These are phyloP conservation scores for Candida buenavistaensis DNA, from an alignment of 1,139 yeast species.

Conservation along the genomic window DNA sequence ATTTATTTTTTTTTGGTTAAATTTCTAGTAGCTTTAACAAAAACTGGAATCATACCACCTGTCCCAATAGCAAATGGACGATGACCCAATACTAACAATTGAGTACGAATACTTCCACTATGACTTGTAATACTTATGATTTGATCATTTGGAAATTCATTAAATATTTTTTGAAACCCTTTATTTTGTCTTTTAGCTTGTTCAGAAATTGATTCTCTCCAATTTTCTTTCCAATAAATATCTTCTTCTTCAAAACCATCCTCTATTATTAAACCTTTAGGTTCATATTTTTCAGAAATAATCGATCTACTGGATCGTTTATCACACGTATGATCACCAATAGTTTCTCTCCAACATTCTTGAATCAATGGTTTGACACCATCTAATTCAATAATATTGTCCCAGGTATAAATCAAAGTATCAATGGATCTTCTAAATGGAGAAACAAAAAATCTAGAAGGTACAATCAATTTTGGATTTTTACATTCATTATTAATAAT, in stretches of 20 bases:
- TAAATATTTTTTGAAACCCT: conserved; percentile 37
- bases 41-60: conserved; percentile 47
- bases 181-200: conserved; percentile 40
- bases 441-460: conserved; percentile 34
- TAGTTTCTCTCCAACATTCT: conserved; percentile 45
- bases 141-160: conserved; percentile 20
- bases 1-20: background rate
- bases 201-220: conserved; percentile 41
- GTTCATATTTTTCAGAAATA: conserved; percentile 32
- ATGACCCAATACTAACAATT: conserved; percentile 41
- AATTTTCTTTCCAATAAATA: conserved; percentile 36
- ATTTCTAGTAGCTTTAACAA: conserved; percentile 32
- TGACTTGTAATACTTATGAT: conserved; percentile 37
- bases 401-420: conserved; percentile 36
- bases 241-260: conserved; percentile 43
- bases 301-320: conserved; percentile 35
- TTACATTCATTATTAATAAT: conserved; percentile 14
- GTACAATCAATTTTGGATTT: conserved; percentile 22
- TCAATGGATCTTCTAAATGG: conserved; percentile 42
- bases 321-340: conserved; percentile 47
- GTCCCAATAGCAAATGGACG: conserved; percentile 44
- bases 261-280: conserved; percentile 35
- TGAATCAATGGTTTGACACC: conserved; percentile 32
- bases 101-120: conserved; percentile 42
- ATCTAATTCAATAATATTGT: conserved; percentile 27